Evolutionary conservation across 2,329 filamentous ascomycete species (phyloP), one percentile per base, ranked within the genome.

Genomic region (Falciphora oryzae): DNA sequence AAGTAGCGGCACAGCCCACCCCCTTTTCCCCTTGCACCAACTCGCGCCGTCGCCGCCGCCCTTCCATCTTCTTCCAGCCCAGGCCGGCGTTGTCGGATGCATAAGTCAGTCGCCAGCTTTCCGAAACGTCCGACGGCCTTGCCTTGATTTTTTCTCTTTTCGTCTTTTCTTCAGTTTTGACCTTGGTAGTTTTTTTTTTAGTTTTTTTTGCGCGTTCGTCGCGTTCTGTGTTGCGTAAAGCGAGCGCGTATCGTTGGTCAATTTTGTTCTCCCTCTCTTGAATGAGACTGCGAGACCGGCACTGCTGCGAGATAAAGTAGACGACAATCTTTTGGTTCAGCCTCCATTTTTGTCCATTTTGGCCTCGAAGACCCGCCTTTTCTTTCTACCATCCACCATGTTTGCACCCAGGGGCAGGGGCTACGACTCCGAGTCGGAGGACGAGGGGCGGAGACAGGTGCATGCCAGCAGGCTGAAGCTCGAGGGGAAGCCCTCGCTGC

Each of bases 401-500:
- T 63, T 63, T 35, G 61, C 61, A 25, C 61, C 61, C 22, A 63
- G 61, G 14, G 61, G 61, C 61, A 63, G 53, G 27, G 61, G 61
- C n/a, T 63, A 63, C 53, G 61, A 63, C 29, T 63, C 61, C 61
- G 61, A 63, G 27, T 63, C 61, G 44, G 61, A 63, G 44, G 61
- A 63, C n/a, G 61, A 63, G 22, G 27, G 18, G 11, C 60, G 28
- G 35, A 27, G 38, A 11, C 4, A 16, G 57, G 38, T 53, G 25
- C 18, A 16, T 6, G 35, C 60, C 13, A 50, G 32, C n/a, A 38
- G 35, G 16, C 18, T 14, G n/a, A 61, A 44, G 60, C 27, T n/a
- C 25, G 53, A 63, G 22, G 57, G 57, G 57, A 57, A 57, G 50
- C 61, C 44, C 18, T 56, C 44, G 22, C 50, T 56, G 16, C 38